Evolutionary conservation across 768 basidiomycete species (phyloP), one percentile per base, ranked within the genome.

Genomic region (Hypholoma fasciculare): DNA sequence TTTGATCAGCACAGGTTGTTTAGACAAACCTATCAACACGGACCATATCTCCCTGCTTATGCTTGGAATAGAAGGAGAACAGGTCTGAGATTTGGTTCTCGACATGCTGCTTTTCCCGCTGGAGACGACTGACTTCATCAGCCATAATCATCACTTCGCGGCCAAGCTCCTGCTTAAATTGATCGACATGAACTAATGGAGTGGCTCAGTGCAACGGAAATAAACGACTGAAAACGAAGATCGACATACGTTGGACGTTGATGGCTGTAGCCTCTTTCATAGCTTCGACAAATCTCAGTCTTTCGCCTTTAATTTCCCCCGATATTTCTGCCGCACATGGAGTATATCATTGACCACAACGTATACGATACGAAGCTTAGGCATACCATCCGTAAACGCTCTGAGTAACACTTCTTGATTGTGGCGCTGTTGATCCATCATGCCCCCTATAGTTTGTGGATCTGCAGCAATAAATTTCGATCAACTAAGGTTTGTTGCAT

Each of bases 261-360:
- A 96, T 90, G 1, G 85, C 84, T 0, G 94, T 96, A 1, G 92
- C 94, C 63, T 94, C 90, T 68, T 91, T 91, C 93, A 95, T 96
- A n/a, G 94, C 92, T 65, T 96, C 94, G 5, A 95, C 90, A 64
- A 96, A 95, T 6, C 90, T 79, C 54, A 95, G 72, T 48, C 92
- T 74, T 72, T 95, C 93, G 1, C 94, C 92, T 52, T 88, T 86
- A 53, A 96, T 94, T 63, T 95, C 94, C 56, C 83, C 81, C 3
- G 88, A 87, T 19, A 96, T 80, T 68, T 92, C 93, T 92, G 63
- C 12, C 40, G 36, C 8, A 43, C 27, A 9, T 5, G 19, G 30
- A 2, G 27, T 39, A 19, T 11, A 14, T 26, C 34, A 23, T 50
- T 26, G 11, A 58, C 54, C 30, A 51, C 30, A n/a, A n/a, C 5